Evolutionary conservation across 176 grass and related monocot species (phyloP).

Genomic region (Lolium perenne): DNA sequence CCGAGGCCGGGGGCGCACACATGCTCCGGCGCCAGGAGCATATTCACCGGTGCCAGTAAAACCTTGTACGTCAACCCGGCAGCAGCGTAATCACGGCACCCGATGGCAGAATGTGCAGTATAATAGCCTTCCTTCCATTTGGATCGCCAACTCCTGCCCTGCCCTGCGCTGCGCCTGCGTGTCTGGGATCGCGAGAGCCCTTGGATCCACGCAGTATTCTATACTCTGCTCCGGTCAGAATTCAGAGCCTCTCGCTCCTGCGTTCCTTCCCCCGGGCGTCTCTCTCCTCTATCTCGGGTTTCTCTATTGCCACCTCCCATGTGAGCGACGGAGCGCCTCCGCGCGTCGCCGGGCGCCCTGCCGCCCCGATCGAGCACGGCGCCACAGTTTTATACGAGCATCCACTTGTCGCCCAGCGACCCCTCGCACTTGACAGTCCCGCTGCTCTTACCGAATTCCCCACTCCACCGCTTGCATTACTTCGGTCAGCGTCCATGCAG

Average conservation of each 20-base stretch:
- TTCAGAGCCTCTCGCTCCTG: not conserved
- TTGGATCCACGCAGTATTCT: slow-evolving; percentile 28
- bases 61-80: not conserved
- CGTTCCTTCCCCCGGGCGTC: too few relatives aligned
- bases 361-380: slow-evolving; percentile 46
- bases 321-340: slow-evolving; percentile 19
- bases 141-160: slow-evolving; percentile 50
- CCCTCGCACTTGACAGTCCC: slow-evolving; percentile 3
- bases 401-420: slow-evolving; percentile 37
- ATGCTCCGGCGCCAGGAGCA: slow-evolving; percentile 11
- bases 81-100: slow-evolving; percentile 5
- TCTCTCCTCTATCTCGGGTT: slow-evolving; percentile 15
- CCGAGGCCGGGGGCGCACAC: slow-evolving; percentile 36
- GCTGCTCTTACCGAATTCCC: slow-evolving; percentile 5
- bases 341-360: slow-evolving; percentile 47
- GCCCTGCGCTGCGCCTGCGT: slow-evolving; percentile 8
- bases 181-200: slow-evolving; percentile 77
- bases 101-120: slow-evolving; percentile 19
- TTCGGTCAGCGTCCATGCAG: not conserved
- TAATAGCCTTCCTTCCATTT: slow-evolving; percentile 51
- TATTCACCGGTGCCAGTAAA: slow-evolving; percentile 8
- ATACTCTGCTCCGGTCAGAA: not conserved
- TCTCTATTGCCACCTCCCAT: slow-evolving; percentile 49
- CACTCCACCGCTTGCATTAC: not conserved
- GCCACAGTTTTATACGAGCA: slow-evolving; percentile 40